Evolutionary conservation across 108 stramenopile genomes (phyloP).

Genomic region (Cyclotella atomus): DNA sequence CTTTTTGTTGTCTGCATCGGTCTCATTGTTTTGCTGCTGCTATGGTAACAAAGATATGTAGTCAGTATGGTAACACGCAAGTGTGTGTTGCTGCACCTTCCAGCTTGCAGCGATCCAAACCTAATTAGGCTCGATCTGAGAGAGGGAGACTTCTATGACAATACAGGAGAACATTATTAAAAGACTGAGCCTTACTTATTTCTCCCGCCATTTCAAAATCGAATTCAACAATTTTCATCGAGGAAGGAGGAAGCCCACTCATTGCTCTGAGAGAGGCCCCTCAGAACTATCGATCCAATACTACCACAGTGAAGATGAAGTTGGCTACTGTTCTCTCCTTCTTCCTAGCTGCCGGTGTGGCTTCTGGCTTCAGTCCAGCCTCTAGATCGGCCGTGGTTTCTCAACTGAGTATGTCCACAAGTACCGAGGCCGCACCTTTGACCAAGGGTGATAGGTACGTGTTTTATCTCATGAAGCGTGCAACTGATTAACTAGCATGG

Average conservation of each 20-base stretch:
- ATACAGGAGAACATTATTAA: too few relatives aligned
- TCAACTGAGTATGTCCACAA: slow-evolving; percentile 34
- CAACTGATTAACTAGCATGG: too few relatives aligned
- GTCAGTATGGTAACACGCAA: too few relatives aligned
- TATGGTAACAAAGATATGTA: too few relatives aligned
- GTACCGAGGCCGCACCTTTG: slow-evolving; percentile 47
- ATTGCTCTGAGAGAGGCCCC: not conserved
- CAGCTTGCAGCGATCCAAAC: too few relatives aligned
- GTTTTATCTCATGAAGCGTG: too few relatives aligned
- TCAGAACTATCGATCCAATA: not conserved
- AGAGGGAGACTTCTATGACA: too few relatives aligned
- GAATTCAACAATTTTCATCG: not conserved
- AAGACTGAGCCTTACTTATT: too few relatives aligned
- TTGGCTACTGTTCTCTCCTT: slow-evolving; percentile 1
- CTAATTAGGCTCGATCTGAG: too few relatives aligned
- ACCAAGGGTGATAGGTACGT: slow-evolving; percentile 36
- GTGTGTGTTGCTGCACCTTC: too few relatives aligned
- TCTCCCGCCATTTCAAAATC: too few relatives aligned
- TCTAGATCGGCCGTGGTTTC: slow-evolving; percentile 2
- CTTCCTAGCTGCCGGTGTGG: not conserved
- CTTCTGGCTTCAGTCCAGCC: slow-evolving; percentile 8
- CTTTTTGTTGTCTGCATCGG: not conserved
- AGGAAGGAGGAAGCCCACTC: not conserved
- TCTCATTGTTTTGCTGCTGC: too few relatives aligned
- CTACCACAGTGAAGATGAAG: not conserved